Evolutionary conservation across 2,329 filamentous ascomycete species (phyloP), one percentile per base, ranked within the genome.

Genomic region (Epichloe gansuensis): DNA sequence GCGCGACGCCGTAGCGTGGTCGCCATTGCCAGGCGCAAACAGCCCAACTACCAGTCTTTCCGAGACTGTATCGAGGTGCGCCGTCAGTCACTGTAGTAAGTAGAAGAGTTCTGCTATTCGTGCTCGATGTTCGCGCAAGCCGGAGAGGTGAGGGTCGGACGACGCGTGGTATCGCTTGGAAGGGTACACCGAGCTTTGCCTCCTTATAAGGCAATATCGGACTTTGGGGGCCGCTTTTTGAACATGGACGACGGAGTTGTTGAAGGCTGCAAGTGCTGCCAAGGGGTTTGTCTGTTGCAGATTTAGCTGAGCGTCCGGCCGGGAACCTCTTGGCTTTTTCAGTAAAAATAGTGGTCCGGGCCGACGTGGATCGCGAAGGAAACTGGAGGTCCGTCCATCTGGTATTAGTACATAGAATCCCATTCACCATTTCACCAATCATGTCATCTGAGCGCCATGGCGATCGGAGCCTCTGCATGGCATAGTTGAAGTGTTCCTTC

Each of bases 1-100:
- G 63, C 62, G 38, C 67, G 65, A 44, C 67, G 65, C 57, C 67
- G 66, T 46, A 68, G 52, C 38, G 60, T 64, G n/a, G 65, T 62
- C 44, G 64, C 60, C 67, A 52, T 52, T 8, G 13, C 31, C 28
- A 34, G 41, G 49, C 49, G 12, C 35, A 11, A n/a, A 41, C 3
- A 12, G 37, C 23, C 17, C 23, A 42, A n/a, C 9, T 25, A 23
- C 7, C n/a, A 15, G 31, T 31, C 9, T 23, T 37, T 11, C n/a
- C 35, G 37, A 38, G 21, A 25, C 21, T 5, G 37, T 39, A 8
- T 46, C 17, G 4, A 6, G n/a, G 35, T 21, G 50, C 21, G 49
- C 34, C 13, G 17, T 51, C 7, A 21, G 17, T 51, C 7, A 13
- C 17, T 23, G 42, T 12, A 37, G 38, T 12, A 17, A 37, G 38